Evolutionary conservation across 2,329 filamentous ascomycete genomes (phyloP).

Genomic region (Truncatella angustata): DNA sequence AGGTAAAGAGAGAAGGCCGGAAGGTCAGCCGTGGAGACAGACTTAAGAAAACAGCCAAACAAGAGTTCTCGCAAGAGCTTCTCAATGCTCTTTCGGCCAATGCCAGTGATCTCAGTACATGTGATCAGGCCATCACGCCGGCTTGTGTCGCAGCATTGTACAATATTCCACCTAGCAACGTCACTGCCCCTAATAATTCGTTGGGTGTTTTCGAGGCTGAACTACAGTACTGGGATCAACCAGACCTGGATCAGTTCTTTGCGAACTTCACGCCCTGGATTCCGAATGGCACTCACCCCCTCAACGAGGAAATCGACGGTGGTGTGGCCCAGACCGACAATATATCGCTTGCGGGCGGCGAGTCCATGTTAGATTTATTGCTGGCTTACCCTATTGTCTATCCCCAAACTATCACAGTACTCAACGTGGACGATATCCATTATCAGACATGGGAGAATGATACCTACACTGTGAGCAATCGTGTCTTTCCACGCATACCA

Average conservation of each 20-base stretch:
- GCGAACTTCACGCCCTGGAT: conserved; percentile 16
- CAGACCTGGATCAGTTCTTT: conserved; percentile 32
- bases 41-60: conserved; percentile 1
- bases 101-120: conserved; percentile 3
- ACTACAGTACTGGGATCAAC: conserved; percentile 29
- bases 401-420: conserved; percentile 36
- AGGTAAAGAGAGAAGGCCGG: conserved; percentile 4
- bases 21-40: not conserved
- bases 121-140: conserved; percentile 10
- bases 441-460: conserved; percentile 27
- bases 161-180: conserved; percentile 14
- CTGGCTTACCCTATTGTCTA: conserved; percentile 36
- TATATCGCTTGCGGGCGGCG: conserved; percentile 24
- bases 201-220: conserved; percentile 31
- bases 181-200: conserved; percentile 15
- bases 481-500: not conserved
- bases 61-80: not conserved
- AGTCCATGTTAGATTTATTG: conserved; percentile 36
- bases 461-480: conserved; percentile 9
- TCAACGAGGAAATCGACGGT: conserved; percentile 30
- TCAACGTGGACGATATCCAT: conserved; percentile 40
- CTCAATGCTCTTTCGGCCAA: not conserved
- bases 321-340: conserved; percentile 19
- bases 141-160: conserved; percentile 15
- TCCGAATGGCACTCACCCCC: conserved; percentile 29